Conservation (phyloP, 768 basidiomycete genomes). For the Wakefieldia striispora region DNA sequence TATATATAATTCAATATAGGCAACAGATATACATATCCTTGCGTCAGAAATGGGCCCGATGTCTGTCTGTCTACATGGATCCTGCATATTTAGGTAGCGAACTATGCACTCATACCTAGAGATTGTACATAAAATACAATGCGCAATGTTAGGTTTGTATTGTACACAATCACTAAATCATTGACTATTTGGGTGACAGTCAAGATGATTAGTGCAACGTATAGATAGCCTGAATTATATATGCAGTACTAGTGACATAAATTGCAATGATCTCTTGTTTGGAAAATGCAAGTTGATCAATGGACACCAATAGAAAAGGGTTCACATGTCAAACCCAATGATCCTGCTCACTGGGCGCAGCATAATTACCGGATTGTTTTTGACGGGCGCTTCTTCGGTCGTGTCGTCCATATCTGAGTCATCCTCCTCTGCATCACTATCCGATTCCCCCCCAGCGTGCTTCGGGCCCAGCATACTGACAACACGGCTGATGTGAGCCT, state of each 20-base stretch:
- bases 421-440: constrained; percentile 58
- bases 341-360: constrained; percentile 58
- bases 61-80: no score
- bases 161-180: no score
- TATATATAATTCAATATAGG: no score
- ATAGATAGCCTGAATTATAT: constrained; percentile 11
- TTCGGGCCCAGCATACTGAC: constrained; percentile 64
- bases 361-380: constrained; percentile 51
- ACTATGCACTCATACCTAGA: no score
- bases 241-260: constrained; percentile 18
- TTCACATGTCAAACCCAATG: constrained; percentile 49
- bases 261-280: constrained; percentile 14
- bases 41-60: no score
- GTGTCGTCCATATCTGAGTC: constrained; percentile 50
- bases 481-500: constrained; percentile 43
- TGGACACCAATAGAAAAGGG: background rate
- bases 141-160: no score
- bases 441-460: constrained; percentile 48
- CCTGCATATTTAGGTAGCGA: no score
- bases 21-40: no score
- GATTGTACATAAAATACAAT: no score
- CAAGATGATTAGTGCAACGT: no score
- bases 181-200: no score
- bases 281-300: background rate
- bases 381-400: constrained; percentile 38